Conservation (phyloP, 2,329 filamentous ascomycete genomes). For the Domatiomyces catenatus region DNA sequence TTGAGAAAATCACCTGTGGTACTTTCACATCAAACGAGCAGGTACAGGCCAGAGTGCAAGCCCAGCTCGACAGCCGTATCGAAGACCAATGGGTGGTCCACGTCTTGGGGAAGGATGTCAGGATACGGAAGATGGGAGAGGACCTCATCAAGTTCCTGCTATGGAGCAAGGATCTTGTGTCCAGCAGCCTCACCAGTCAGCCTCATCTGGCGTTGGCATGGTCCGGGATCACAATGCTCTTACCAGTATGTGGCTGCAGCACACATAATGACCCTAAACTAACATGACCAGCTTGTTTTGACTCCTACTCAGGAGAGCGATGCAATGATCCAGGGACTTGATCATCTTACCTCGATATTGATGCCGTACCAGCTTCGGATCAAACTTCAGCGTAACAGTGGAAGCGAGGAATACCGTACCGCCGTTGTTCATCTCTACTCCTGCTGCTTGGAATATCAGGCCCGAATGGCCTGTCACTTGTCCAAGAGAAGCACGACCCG, state of each 20-base stretch:
- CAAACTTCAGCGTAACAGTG: constrained; percentile 6
- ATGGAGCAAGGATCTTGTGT: constrained; percentile 16
- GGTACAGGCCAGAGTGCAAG: background rate
- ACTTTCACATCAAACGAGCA: background rate
- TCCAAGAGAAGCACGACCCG: constrained; percentile 11
- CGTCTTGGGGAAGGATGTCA: constrained; percentile 10
- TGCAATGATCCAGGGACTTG: constrained; percentile 16
- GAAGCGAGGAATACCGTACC: background rate
- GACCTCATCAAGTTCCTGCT: constrained; percentile 15
- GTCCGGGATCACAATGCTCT: constrained; percentile 16
- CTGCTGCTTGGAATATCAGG: constrained; percentile 15
- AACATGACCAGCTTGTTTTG: constrained; percentile 4
- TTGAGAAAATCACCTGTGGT: background rate
- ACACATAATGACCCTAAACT: background rate
- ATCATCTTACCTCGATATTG: constrained; percentile 10
- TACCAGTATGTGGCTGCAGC: constrained; percentile 10
- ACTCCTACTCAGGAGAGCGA: constrained; percentile 9
- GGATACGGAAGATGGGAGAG: constrained; percentile 14
- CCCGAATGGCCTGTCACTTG: constrained; percentile 6
- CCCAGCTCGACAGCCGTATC: background rate
- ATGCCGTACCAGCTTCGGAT: constrained; percentile 12
- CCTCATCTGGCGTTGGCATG: constrained; percentile 18
- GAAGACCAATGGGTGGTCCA: background rate
- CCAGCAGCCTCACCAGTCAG: constrained; percentile 13
- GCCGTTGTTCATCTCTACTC: constrained; percentile 14